Evolutionary conservation across 1,284 basidiomycete species (phyloP).

Genomic region (Rhodotorula sp.): DNA sequence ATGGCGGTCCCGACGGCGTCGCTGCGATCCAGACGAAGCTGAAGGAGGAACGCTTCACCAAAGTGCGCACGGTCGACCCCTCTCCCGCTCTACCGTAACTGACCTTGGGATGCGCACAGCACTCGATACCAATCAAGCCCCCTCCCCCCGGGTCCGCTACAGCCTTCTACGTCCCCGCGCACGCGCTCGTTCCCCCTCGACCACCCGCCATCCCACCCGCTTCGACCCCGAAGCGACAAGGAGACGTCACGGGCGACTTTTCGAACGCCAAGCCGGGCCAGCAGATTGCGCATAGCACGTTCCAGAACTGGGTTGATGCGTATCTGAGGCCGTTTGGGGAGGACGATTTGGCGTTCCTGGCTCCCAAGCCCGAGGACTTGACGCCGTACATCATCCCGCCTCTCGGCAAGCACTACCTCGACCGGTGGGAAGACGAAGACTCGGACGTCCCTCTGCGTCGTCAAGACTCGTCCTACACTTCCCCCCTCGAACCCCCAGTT

Average conservation of each 20-base stretch:
- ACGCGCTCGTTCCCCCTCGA: slow-evolving; percentile 55
- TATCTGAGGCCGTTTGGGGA: slow-evolving; percentile 81
- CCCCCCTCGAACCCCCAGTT: slow-evolving; percentile 50
- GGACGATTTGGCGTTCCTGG: slow-evolving; percentile 85
- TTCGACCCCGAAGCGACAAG: slow-evolving; percentile 73
- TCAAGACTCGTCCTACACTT: slow-evolving; percentile 52
- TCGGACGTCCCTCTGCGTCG: slow-evolving; percentile 51
- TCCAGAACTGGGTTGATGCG: slow-evolving; percentile 79
- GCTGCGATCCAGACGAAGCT: slow-evolving; percentile 22
- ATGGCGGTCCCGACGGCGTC: background rate
- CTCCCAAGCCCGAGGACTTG: slow-evolving; percentile 76
- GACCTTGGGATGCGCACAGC: slow-evolving; percentile 41
- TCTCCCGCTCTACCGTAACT: slow-evolving; percentile 41
- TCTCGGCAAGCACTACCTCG: slow-evolving; percentile 81
- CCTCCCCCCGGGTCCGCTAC: slow-evolving; percentile 42
- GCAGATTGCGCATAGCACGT: slow-evolving; percentile 61
- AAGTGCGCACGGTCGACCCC: background rate
- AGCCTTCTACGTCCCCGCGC: slow-evolving; percentile 51
- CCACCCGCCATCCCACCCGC: slow-evolving; percentile 57
- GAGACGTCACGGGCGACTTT: slow-evolving; percentile 80
- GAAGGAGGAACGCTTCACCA: slow-evolving; percentile 35
- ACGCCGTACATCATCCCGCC: slow-evolving; percentile 82
- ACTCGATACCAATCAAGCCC: slow-evolving; percentile 49
- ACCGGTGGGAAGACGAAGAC: slow-evolving; percentile 91
- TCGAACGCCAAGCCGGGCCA: slow-evolving; percentile 71